Base-by-base conservation (phyloP, 805 yeast species). In the Candida nonsorbophila region DNA sequence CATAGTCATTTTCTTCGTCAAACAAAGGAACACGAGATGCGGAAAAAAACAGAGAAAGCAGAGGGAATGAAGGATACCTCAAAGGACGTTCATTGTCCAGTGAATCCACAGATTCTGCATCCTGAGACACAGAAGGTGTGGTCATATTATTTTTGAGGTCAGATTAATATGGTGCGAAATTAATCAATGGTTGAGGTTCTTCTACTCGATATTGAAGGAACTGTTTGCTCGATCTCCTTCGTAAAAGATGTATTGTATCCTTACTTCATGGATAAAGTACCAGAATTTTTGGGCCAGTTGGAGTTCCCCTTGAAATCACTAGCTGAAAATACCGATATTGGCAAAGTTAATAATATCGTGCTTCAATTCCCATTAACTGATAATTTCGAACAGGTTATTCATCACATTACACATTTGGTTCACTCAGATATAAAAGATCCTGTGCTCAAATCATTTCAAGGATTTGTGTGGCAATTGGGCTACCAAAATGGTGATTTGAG, bases 201-300 rank as follows among this genome's bases (percentile, higher is more conserved):
- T 6, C 24, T 39, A 6, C 24, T 87, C 5, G 95, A 85, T 42
- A 85, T 86, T 20, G 97, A 88, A 50, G 97, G 97, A 11, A 88
- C 97, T 0, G 77, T 88, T 17, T 88, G 97, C 48, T 88, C 96
- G 3, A 87, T 88, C 13, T 69, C 88, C 1, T 88, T 88, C 48
- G 97, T 88, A 23, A 82, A 83, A 44, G 87, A 84, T 16, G 65
- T 61, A 2, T 57, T 88, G 19, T 81, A 77, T 55, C 96, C 96
- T 0, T 87, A 73, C 48, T 88, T 92, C 39, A 50, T 79, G 3
- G 29, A 50, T 3, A 54, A 70, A 37, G 44, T 78, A 14, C 77
- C 84, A 21, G 7, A 45, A 1, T 33, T 67, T 11, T 43, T 76
- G 25, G 29, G 41, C 2, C 32, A 41, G 6, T 32, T 49, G 25